Conservation (phyloP, 164 flowering plant species). For the Houttuynia cordata region DNA sequence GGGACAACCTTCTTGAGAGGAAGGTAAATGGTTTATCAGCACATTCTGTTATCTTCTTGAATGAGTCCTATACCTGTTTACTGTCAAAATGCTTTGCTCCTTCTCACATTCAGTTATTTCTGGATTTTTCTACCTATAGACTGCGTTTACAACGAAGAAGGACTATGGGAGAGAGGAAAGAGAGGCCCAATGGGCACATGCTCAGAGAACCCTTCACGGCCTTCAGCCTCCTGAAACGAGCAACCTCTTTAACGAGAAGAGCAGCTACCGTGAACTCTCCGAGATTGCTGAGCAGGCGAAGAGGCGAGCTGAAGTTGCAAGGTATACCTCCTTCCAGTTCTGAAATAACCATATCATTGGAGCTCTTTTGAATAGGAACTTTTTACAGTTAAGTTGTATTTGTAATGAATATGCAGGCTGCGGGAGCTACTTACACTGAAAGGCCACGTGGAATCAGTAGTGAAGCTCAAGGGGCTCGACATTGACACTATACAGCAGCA, state of each 20-base stretch:
- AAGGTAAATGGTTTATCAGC: conserved; percentile 31
- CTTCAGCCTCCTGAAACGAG: conserved; percentile 75
- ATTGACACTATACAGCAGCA: conserved; percentile 68
- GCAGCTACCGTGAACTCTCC: conserved; percentile 82
- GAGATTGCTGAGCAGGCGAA: conserved; percentile 99
- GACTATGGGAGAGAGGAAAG: conserved; percentile 93
- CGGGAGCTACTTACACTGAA: conserved; percentile 65
- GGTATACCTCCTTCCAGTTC: conserved; percentile 24
- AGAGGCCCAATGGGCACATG: conserved; percentile 98
- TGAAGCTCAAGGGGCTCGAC: conserved; percentile 66
- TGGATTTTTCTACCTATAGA: conserved; percentile 27
- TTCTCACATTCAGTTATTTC: not conserved
- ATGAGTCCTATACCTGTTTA: not conserved
- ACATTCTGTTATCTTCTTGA: too few species aligned
- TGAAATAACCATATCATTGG: not conserved
- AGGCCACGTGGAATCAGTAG: conserved; percentile 75
- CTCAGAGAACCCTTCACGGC: conserved; percentile 93
- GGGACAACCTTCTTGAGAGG: conserved; percentile 71
- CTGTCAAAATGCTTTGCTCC: not conserved
- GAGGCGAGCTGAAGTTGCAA: conserved; percentile 90
- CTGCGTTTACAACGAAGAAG: conserved; percentile 94
- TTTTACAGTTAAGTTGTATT: not conserved
- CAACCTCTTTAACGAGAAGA: conserved; percentile 68
- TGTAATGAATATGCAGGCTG: conserved; percentile 26
- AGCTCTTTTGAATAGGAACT: not conserved